Base-by-base conservation (phyloP, 2,329 filamentous ascomycete genomes). In the Shiraia bambusicola region DNA sequence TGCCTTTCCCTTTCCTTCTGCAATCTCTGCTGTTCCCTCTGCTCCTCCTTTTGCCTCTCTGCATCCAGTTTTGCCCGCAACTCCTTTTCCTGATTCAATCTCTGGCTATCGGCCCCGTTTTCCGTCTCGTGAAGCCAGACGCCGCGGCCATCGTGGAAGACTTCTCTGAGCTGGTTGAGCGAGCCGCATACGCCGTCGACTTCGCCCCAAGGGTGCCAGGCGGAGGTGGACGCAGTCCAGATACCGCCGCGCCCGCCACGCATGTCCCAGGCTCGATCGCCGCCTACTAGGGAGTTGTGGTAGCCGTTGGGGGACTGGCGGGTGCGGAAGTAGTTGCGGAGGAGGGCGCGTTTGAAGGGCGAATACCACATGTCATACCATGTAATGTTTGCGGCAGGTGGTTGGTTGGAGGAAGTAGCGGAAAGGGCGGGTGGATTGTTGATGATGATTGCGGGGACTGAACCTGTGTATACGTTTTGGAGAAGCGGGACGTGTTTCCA, bases 181-280 rank as follows among this genome's bases (percentile, higher is more conserved):
- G 50, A 50, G 1, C 64, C 65, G 30, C 65, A 67, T 1, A 67
- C 65, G 14, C 64, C 64, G 27, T 67, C 63, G 4, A 78, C 66
- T 16, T 78, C 74, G 6, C 67, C 68, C 63, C 76, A 77, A 0
- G 69, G 67, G 15, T 77, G 45, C 76, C 76, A 80, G 1, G 52
- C 47, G 27, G 69, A 65, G 14, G 68, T 68, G n/a, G 67, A 62
- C 10, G 71, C 72, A 0, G 76, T 78, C 78, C 78, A 81, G 3
- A 78, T 60, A 6, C 77, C 78, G 3, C 77, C 76, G n/a, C 67
- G 69, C 0, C 77, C 77, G 8, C 76, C 77, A 11, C 76, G 70
- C 39, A 66, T 57, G 50, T 79, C 74, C 73, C 75, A 76, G 59
- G 68, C 69, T 1, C 69, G 63, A 35, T 75, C 69, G 3, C 73